Percentiles rank a stretch among this genome's conserved stretches.
phyloP scores from a whole-genome alignment of 2,329 filamentous ascomycete genomes.

The Talaromyces sp. region DNA sequence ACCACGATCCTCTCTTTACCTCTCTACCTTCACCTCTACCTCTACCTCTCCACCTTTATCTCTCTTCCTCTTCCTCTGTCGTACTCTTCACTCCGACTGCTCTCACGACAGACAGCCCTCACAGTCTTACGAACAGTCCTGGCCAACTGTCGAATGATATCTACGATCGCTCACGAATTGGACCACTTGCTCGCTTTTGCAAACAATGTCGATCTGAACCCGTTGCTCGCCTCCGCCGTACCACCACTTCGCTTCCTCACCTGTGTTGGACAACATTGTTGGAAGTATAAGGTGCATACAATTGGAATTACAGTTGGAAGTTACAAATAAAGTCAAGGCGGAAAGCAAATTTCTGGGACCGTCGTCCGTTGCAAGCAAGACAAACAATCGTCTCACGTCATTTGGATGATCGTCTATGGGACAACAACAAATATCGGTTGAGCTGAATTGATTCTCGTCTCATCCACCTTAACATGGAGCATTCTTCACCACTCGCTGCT shows the following conservation, averaged over 20 bases:
- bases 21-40: constrained; percentile 21
- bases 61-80: constrained; percentile 17
- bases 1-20: constrained; percentile 17
- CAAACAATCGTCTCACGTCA: constrained; percentile 13
- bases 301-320: not conserved
- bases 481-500: constrained; percentile 88
- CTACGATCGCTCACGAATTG: not conserved
- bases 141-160: not conserved
- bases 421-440: not conserved
- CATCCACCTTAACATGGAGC: constrained; percentile 63
- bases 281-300: not conserved
- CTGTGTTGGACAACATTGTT: not conserved
- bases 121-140: not conserved
- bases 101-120: constrained; percentile 15
- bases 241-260: not conserved
- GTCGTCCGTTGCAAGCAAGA: constrained; percentile 1
- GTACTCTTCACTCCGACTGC: not conserved
- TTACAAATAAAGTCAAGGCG: not conserved
- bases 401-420: constrained; percentile 14
- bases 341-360: not conserved
- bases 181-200: not conserved
- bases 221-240: not conserved
- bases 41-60: constrained; percentile 16
- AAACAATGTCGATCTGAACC: constrained; percentile 15
- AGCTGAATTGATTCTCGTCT: constrained; percentile 8